phyloP scores from a whole-genome alignment of 352 stramenopile species.

The Pythium myriotylum region DNA sequence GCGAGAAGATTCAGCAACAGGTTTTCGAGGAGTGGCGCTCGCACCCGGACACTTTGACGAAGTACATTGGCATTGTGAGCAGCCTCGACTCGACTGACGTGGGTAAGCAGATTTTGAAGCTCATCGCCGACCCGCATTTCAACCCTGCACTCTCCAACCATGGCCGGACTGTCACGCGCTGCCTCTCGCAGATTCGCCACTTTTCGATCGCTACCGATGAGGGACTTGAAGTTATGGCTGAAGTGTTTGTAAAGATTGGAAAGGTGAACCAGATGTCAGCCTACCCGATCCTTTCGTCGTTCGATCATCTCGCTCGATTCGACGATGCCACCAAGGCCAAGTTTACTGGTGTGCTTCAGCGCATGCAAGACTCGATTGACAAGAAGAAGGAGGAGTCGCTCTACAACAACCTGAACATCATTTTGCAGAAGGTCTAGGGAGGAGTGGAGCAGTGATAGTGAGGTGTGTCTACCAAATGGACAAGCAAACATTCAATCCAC shows the following conservation, averaged over 20 bases:
- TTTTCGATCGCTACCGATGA: conserved; percentile 78
- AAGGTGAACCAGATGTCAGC: conserved; percentile 88
- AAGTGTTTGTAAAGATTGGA: conserved; percentile 77
- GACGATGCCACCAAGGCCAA: conserved; percentile 60
- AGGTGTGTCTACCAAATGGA: no score
- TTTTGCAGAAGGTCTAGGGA: conserved; percentile 77
- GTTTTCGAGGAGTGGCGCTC: conserved; percentile 73
- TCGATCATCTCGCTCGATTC: conserved; percentile 79
- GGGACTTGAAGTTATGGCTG: conserved; percentile 67
- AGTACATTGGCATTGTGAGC: conserved; percentile 79
- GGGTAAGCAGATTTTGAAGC: conserved; percentile 67
- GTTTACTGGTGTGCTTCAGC: conserved; percentile 52
- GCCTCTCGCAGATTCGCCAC: conserved; percentile 72
- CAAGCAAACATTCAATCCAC: no score
- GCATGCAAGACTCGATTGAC: conserved; percentile 79
- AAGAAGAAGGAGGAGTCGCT: conserved; percentile 83
- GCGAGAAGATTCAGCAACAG: conserved; percentile 63
- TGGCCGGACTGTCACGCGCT: conserved; percentile 62
- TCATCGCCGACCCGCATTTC: conserved; percentile 71
- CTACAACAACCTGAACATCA: conserved; percentile 87
- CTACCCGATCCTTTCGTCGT: conserved; percentile 80
- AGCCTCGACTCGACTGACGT: conserved; percentile 68
- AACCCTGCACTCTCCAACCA: conserved; percentile 79
- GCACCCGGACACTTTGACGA: conserved; percentile 74
- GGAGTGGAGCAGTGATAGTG: not conserved